Evolutionary conservation across 169 alveolate genomes (phyloP).

Genomic region (Plasmodium malariae): DNA sequence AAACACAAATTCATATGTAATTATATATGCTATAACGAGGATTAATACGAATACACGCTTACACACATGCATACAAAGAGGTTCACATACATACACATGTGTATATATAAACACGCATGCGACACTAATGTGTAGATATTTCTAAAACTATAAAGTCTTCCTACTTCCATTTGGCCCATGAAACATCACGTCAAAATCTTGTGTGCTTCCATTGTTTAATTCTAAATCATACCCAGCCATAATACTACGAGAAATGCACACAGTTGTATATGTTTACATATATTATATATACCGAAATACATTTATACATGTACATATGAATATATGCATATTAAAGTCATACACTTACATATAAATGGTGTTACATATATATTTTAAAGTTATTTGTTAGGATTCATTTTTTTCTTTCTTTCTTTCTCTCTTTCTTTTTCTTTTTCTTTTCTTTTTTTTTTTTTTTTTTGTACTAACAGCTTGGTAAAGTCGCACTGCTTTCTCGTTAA

Average conservation of each 20-base stretch:
- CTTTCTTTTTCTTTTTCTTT: too few species aligned
- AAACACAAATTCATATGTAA: not conserved
- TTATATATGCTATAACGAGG: not conserved
- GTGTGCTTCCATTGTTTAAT: conserved; percentile 85
- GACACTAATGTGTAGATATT: too few species aligned
- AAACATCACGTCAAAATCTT: conserved; percentile 86
- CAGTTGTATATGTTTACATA: not conserved
- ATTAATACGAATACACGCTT: conserved; percentile 1
- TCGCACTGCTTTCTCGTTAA: conserved; percentile 84
- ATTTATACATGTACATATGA: not conserved
- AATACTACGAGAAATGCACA: conserved; percentile 52
- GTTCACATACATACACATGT: not conserved
- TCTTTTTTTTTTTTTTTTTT: not conserved
- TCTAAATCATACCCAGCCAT: conserved; percentile 89
- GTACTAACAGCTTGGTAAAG: conserved; percentile 87
- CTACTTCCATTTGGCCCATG: conserved; percentile 88
- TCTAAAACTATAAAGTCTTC: too few species aligned
- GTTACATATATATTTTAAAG: not conserved
- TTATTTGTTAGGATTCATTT: too few species aligned
- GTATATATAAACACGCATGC: too few species aligned
- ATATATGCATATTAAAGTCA: not conserved
- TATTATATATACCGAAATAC: not conserved
- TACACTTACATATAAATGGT: not conserved
- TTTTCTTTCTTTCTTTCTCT: too few species aligned
- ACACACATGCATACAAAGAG: not conserved